These are phyloP conservation scores for Botrytis deweyae DNA, from an alignment of 2,329 filamentous ascomycete species.

Conservation along the genomic window DNA sequence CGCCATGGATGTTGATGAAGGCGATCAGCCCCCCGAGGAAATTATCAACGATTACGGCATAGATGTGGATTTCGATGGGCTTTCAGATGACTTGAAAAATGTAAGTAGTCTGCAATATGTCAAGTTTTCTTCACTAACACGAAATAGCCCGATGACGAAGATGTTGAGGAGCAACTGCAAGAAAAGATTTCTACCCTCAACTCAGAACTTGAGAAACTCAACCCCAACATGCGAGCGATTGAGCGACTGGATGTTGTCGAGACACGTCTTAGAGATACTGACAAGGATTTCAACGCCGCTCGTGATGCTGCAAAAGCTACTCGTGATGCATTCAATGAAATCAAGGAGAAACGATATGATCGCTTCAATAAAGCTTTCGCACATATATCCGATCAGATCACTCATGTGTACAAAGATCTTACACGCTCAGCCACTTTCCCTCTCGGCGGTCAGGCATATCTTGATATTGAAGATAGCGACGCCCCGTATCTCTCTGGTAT, in stretches of 20 bases:
- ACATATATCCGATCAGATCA: constrained; percentile 94
- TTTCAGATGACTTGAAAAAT: constrained; percentile 80
- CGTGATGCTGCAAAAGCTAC: constrained; percentile 71
- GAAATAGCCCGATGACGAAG: constrained; percentile 62
- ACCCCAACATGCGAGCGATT: constrained; percentile 94
- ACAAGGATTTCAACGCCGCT: constrained; percentile 86
- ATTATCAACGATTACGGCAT: constrained; percentile 88
- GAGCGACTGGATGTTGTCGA: constrained; percentile 87
- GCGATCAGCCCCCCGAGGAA: constrained; percentile 61
- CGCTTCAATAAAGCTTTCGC: constrained; percentile 94
- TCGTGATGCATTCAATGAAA: constrained; percentile 77
- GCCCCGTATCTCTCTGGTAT: constrained; percentile 94
- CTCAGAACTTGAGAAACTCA: constrained; percentile 85
- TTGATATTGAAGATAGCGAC: constrained; percentile 91
- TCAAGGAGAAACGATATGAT: constrained; percentile 81
- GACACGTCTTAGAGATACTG: constrained; percentile 75
- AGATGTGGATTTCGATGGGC: constrained; percentile 76
- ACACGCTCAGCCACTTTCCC: constrained; percentile 89
- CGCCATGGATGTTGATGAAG: constrained; percentile 88
- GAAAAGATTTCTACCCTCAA: constrained; percentile 75
- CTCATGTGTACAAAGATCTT: constrained; percentile 89
- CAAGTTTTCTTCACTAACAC: constrained; percentile 38
- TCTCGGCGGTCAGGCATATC: constrained; percentile 82
- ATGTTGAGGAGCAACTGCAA: constrained; percentile 71
- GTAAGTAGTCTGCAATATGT: constrained; percentile 51